Evolutionary conservation across 805 yeast genomes (phyloP).

Genomic region (Wickerhamomyces silvicola): DNA sequence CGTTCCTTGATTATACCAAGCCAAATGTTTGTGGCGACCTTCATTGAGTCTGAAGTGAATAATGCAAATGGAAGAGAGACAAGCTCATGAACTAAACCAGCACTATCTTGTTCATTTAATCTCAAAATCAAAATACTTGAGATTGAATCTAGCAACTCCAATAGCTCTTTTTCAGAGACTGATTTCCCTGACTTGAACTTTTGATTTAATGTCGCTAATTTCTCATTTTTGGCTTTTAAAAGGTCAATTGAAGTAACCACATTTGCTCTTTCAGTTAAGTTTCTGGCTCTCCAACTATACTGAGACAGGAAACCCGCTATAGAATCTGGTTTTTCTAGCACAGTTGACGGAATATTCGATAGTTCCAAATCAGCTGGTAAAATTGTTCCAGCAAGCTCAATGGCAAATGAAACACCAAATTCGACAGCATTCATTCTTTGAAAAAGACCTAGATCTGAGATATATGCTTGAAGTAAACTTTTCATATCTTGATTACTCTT

Average conservation of each 20-base stretch:
- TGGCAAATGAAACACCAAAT: slow-evolving; percentile 84
- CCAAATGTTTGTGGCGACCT: slow-evolving; percentile 74
- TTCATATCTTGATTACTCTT: slow-evolving; percentile 69
- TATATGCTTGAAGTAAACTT: slow-evolving; percentile 71
- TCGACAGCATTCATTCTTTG: slow-evolving; percentile 42
- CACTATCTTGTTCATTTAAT: slow-evolving; percentile 24
- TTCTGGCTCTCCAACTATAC: slow-evolving; percentile 60
- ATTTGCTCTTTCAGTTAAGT: slow-evolving; percentile 26
- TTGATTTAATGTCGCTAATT: slow-evolving; percentile 16
- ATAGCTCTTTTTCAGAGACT: slow-evolving; percentile 27
- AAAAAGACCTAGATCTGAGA: slow-evolving; percentile 38
- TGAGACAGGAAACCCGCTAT: slow-evolving; percentile 72
- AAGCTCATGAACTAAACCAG: slow-evolving; percentile 38
- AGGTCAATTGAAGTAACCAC: slow-evolving; percentile 14
- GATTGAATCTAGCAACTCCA: slow-evolving; percentile 37
- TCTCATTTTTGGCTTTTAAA: slow-evolving; percentile 11
- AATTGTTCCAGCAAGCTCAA: slow-evolving; percentile 77
- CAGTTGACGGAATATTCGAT: slow-evolving; percentile 35
- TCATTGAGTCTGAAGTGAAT: slow-evolving; percentile 55
- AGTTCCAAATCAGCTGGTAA: slow-evolving; percentile 63
- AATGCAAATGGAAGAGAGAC: slow-evolving; percentile 66
- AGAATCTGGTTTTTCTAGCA: slow-evolving; percentile 41
- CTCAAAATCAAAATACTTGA: slow-evolving; percentile 37
- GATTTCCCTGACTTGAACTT: slow-evolving; percentile 13
- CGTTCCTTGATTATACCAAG: slow-evolving; percentile 65